Percentiles rank a stretch among this genome's conserved stretches.
phyloP scores from a whole-genome alignment of 345 rosid species.

The Raphanus sativus region DNA sequence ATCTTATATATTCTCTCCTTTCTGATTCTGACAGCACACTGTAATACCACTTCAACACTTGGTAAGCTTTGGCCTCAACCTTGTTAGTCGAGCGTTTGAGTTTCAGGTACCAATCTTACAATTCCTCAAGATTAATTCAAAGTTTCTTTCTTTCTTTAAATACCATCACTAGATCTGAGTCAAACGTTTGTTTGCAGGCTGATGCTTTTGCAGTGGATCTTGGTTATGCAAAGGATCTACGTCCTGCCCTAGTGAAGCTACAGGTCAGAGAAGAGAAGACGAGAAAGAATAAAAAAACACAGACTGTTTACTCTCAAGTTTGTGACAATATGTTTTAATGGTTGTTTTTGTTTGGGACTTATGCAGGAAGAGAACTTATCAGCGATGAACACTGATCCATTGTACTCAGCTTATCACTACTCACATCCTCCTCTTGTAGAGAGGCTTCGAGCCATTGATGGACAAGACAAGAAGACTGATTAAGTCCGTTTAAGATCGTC shows the following conservation, averaged over 20 bases:
- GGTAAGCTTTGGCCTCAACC: constrained; percentile 83
- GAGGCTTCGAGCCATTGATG: constrained; percentile 80
- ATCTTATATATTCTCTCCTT: neutral
- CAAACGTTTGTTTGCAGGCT: constrained; percentile 52
- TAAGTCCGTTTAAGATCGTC: constrained; percentile 50
- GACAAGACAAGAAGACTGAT: constrained; percentile 67
- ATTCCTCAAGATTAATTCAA: neutral
- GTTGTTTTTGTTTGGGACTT: constrained; percentile 3
- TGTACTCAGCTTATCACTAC: constrained; percentile 97
- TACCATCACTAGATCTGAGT: neutral
- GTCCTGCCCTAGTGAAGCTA: constrained; percentile 90
- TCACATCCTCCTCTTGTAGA: constrained; percentile 97
- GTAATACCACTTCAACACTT: constrained; percentile 91
- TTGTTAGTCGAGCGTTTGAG: constrained; percentile 95
- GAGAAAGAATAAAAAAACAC: neutral
- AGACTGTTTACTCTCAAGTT: neutral
- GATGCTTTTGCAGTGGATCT: constrained; percentile 96
- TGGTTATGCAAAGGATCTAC: constrained; percentile 76
- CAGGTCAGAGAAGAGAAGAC: constrained; percentile 60
- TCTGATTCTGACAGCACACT: constrained; percentile 65
- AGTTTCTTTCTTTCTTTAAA: constrained; percentile 6
- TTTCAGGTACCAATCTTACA: constrained; percentile 63
- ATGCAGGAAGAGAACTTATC: constrained; percentile 95
- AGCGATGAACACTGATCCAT: constrained; percentile 95
- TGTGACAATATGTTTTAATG: neutral